Conservation (phyloP, 345 rosid species). For the Lumnitzera racemosa region DNA sequence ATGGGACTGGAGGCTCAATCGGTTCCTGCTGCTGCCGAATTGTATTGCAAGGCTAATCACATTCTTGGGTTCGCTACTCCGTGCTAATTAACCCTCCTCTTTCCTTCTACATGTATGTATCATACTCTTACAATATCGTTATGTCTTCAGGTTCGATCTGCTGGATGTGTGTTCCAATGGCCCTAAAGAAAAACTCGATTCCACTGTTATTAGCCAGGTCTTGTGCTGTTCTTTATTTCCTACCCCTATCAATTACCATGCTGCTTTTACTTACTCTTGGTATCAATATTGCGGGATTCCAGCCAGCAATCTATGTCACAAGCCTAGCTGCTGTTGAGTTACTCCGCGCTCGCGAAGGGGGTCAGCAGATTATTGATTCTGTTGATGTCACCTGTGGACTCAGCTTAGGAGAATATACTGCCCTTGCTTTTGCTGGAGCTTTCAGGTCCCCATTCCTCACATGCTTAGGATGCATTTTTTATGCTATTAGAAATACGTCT, state of each 20-base stretch:
- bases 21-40: constrained; percentile 64
- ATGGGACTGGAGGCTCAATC: constrained; percentile 93
- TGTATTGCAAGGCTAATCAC: constrained; percentile 78
- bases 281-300: constrained; percentile 8
- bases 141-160: constrained; percentile 69
- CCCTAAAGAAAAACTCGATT: constrained; percentile 93
- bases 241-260: constrained; percentile 6
- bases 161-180: constrained; percentile 83
- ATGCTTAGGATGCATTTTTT: neutral
- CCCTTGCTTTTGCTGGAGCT: constrained; percentile 92
- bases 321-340: constrained; percentile 97
- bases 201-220: constrained; percentile 97
- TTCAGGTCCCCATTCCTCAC: constrained; percentile 50
- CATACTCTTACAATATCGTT: neutral
- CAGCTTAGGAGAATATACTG: constrained; percentile 97
- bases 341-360: constrained; percentile 78
- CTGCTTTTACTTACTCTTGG: neutral
- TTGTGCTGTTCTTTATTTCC: no score
- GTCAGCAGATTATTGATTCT: constrained; percentile 79
- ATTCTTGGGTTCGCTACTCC: constrained; percentile 44
- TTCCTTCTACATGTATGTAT: neutral
- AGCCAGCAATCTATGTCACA: constrained; percentile 99
- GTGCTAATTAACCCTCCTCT: neutral
- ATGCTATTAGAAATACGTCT: neutral
- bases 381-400: constrained; percentile 95